Percentiles rank a stretch among this genome's conserved stretches.
phyloP scores from a whole-genome alignment of 768 basidiomycete genomes.

The Galerina sulciceps region DNA sequence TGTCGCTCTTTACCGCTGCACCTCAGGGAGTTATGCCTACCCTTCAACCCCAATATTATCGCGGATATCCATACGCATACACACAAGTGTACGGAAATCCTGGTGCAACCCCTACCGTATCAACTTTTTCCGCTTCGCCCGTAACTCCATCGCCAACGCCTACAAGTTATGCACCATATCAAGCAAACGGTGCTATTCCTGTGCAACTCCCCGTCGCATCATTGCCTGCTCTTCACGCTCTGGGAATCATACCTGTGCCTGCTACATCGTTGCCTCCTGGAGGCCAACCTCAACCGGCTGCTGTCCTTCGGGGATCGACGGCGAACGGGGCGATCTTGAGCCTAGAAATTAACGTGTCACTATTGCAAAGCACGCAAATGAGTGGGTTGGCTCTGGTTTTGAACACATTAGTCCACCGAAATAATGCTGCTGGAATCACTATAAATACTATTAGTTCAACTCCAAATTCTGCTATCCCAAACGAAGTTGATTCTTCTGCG shows the following conservation, averaged over 20 bases:
- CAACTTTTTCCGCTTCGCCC: conserved; percentile 34
- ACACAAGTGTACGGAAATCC: conserved; percentile 57
- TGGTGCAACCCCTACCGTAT: conserved; percentile 35
- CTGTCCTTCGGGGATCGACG: conserved; percentile 74
- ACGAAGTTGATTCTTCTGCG: conserved; percentile 1
- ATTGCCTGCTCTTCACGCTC: conserved; percentile 63
- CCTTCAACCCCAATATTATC: conserved; percentile 61
- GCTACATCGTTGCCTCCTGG: conserved; percentile 52
- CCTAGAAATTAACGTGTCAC: conserved; percentile 78
- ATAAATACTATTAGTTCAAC: conserved; percentile 9
- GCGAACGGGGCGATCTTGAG: conserved; percentile 74
- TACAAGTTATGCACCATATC: conserved; percentile 37
- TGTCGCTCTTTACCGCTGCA: conserved; percentile 40
- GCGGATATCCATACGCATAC: conserved; percentile 68
- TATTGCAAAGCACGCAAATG: conserved; percentile 78
- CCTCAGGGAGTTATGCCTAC: conserved; percentile 32
- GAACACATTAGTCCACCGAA: conserved; percentile 69
- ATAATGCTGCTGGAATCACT: conserved; percentile 21
- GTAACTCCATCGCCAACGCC: conserved; percentile 28
- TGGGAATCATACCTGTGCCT: conserved; percentile 77
- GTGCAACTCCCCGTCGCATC: conserved; percentile 75
- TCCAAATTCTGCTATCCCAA: neutral
- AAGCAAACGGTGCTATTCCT: conserved; percentile 52
- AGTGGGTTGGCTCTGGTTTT: conserved; percentile 73
- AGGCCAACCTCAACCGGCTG: conserved; percentile 70